A percentile compares a stretch with the other conserved stretches of the same genome.
Evolutionary conservation across 1,139 yeast species (phyloP).

Genomic region (Komagataea norvegica): DNA sequence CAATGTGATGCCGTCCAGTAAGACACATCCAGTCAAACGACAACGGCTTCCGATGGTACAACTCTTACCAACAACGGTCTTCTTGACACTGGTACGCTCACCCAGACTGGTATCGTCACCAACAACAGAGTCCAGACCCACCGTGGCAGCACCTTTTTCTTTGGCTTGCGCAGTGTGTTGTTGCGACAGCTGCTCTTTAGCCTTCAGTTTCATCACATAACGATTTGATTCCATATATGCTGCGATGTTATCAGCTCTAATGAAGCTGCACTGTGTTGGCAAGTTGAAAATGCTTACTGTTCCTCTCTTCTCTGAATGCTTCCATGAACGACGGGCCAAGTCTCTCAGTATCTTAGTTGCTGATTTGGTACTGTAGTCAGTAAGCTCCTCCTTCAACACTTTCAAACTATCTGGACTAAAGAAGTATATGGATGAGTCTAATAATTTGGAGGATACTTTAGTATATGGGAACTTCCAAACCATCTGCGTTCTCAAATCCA

Average conservation of each 20-base stretch:
- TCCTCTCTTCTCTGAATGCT: constrained; percentile 56
- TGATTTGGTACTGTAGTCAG: constrained; percentile 39
- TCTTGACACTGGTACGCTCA: constrained; percentile 80
- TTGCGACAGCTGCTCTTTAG: constrained; percentile 30
- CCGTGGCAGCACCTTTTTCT: constrained; percentile 65
- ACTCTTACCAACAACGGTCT: constrained; percentile 72
- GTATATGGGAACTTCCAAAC: constrained; percentile 83
- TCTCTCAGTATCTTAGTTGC: constrained; percentile 75
- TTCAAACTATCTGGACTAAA: constrained; percentile 54
- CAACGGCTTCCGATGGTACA: constrained; percentile 83
- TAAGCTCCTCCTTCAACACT: constrained; percentile 31
- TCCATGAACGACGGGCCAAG: constrained; percentile 89
- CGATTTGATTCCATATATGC: constrained; percentile 93
- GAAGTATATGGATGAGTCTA: constrained; percentile 77
- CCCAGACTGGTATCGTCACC: constrained; percentile 58
- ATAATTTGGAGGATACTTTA: constrained; percentile 66
- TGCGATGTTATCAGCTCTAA: constrained; percentile 71
- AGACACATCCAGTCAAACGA: constrained; percentile 79
- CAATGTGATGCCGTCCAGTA: constrained; percentile 64
- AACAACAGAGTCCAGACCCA: constrained; percentile 82
- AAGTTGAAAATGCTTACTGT: constrained; percentile 60
- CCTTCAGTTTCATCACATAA: constrained; percentile 54
- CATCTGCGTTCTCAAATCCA: constrained; percentile 79
- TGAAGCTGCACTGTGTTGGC: constrained; percentile 63
- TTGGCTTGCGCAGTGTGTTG: constrained; percentile 36